A percentile compares a stretch with the other conserved stretches of the same genome.
Evolutionary conservation across 176 grass and related monocot genomes (phyloP).

Genomic region (Puya raimondii): DNA sequence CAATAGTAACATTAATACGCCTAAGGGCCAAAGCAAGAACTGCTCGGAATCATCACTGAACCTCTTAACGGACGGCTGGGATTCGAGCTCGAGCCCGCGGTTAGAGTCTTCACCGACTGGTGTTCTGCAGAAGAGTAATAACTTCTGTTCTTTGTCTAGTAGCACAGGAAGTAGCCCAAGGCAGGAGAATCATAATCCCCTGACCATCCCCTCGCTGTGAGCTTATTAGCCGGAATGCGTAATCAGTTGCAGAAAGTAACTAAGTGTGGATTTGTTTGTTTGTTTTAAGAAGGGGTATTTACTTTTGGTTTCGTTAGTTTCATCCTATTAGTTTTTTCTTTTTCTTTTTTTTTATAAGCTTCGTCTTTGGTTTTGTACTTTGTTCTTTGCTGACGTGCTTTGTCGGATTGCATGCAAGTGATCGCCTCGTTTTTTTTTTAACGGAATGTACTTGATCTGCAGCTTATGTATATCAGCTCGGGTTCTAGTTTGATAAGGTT

Average conservation of each 20-base stretch:
- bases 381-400: not conserved
- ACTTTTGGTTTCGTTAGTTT: not conserved
- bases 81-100: conserved; percentile 14
- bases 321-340: not conserved
- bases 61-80: conserved; percentile 39
- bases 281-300: not conserved
- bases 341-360: not conserved
- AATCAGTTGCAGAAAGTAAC: not conserved
- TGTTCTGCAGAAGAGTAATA: conserved; percentile 37
- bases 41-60: conserved; percentile 30
- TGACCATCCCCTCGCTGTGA: conserved; percentile 52
- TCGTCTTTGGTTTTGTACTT: not conserved
- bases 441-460: not conserved
- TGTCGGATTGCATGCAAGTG: not conserved
- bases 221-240: conserved; percentile 12
- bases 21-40: conserved; percentile 39
- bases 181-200: conserved; percentile 43
- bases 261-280: not conserved
- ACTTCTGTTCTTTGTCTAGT: conserved; percentile 41
- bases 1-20: conserved; percentile 1
- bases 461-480: not conserved
- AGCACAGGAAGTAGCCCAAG: conserved; percentile 35
- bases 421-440: not conserved
- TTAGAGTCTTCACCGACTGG: conserved; percentile 43
- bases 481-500: not conserved